Percentiles rank a stretch among this genome's conserved stretches.
Conservation (phyloP, 2,329 filamentous ascomycete genomes). For the Allantophomopsis lycopodina region DNA sequence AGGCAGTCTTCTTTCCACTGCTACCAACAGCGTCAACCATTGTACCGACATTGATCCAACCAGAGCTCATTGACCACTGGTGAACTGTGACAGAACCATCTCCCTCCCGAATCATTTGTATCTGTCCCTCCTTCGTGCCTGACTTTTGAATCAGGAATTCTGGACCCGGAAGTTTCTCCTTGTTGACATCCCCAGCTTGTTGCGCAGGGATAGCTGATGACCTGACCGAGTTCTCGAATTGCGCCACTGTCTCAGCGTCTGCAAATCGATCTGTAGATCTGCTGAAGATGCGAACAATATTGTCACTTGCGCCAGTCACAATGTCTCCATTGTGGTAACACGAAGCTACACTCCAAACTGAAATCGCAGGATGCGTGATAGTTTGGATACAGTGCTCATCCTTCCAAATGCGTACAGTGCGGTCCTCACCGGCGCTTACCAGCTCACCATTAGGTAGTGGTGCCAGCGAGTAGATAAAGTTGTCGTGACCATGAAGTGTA, state of each 20-base stretch:
- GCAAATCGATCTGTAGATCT: slow-evolving; percentile 57
- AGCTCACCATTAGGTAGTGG: slow-evolving; percentile 72
- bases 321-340: slow-evolving; percentile 79
- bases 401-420: slow-evolving; percentile 85
- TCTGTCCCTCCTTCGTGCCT: slow-evolving; percentile 92
- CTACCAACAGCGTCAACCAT: slow-evolving; percentile 84
- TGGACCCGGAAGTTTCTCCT: slow-evolving; percentile 78
- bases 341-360: slow-evolving; percentile 85
- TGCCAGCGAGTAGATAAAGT: slow-evolving; percentile 82
- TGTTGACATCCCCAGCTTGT: slow-evolving; percentile 72
- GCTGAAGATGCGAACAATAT: slow-evolving; percentile 73
- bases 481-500: slow-evolving; percentile 78
- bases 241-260: slow-evolving; percentile 48
- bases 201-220: slow-evolving; percentile 80
- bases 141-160: slow-evolving; percentile 72
- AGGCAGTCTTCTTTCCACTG: slow-evolving; percentile 59
- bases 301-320: slow-evolving; percentile 84
- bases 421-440: slow-evolving; percentile 83
- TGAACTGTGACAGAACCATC: slow-evolving; percentile 78
- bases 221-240: slow-evolving; percentile 74
- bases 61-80: slow-evolving; percentile 62
- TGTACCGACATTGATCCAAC: slow-evolving; percentile 83
- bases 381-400: slow-evolving; percentile 78
- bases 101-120: slow-evolving; percentile 76
- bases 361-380: slow-evolving; percentile 93